Evolutionary conservation across 2,329 filamentous ascomycete species (phyloP).

Genomic region (Talaromyces pinophilus): DNA sequence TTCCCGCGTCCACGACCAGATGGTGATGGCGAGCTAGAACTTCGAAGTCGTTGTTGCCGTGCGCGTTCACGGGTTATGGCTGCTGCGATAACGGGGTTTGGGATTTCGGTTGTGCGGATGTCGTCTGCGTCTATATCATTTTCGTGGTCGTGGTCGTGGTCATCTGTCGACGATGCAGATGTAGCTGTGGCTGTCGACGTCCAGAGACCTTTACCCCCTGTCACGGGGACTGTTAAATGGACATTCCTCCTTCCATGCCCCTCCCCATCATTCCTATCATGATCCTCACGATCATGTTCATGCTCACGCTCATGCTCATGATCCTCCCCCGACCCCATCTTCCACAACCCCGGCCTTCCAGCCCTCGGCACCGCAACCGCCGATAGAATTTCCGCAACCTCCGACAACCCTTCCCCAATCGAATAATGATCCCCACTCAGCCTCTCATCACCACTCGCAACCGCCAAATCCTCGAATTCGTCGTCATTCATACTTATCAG

Average conservation of each 20-base stretch:
- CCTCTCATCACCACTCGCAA: constrained; percentile 19
- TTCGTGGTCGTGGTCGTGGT: neutral
- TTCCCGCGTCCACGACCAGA: constrained; percentile 13
- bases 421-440: constrained; percentile 23
- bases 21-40: constrained; percentile 17
- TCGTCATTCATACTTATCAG: constrained; percentile 18
- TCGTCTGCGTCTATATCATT: neutral
- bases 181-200: neutral
- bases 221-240: constrained; percentile 21
- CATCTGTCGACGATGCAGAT: neutral
- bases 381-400: constrained; percentile 27
- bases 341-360: constrained; percentile 9
- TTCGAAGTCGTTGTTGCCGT: neutral
- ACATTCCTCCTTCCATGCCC: neutral
- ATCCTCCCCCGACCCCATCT: neutral
- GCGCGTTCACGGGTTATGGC: constrained; percentile 13
- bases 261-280: neutral
- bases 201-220: neutral
- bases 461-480: constrained; percentile 12
- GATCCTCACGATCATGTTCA: neutral
- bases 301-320: neutral
- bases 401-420: constrained; percentile 28
- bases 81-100: constrained; percentile 17
- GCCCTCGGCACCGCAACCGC: constrained; percentile 26
- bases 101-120: constrained; percentile 1